These are phyloP conservation scores for Pueraria montana DNA, from an alignment of 306 rosid genomes.

Conservation along the genomic window DNA sequence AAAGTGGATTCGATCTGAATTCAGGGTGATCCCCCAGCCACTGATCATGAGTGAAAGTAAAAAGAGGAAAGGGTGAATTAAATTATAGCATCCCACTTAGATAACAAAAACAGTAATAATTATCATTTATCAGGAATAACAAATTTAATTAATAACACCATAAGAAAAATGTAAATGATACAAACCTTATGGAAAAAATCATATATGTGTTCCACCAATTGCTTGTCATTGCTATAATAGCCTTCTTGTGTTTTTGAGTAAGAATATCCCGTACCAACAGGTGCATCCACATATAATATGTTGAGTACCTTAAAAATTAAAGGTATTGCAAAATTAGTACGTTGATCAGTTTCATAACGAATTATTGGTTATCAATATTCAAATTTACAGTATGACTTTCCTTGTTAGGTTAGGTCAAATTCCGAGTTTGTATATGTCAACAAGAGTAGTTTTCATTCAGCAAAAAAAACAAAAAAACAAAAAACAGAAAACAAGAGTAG, in stretches of 20 bases:
- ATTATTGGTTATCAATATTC: not conserved
- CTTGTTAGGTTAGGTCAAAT: not conserved
- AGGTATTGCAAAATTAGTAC: too few species aligned
- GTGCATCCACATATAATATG: slow-evolving; percentile 37
- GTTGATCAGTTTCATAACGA: not conserved
- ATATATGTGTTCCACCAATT: not conserved
- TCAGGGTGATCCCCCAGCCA: slow-evolving; percentile 9
- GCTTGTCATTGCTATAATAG: slow-evolving; percentile 29
- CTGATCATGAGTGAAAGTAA: not conserved
- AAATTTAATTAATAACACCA: too few species aligned
- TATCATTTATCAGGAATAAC: not conserved
- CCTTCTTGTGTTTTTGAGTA: slow-evolving; percentile 40
- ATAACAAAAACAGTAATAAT: not conserved
- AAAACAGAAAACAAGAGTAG: too few species aligned
- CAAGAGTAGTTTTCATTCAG: too few species aligned
- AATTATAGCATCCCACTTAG: too few species aligned
- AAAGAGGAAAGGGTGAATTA: not conserved
- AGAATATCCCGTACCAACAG: slow-evolving; percentile 49
- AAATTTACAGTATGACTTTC: not conserved
- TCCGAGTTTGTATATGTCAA: too few species aligned
- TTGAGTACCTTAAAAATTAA: not conserved
- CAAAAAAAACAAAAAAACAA: too few species aligned
- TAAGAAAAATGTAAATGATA: not conserved
- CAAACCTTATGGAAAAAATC: slow-evolving; percentile 20
- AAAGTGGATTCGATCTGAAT: slow-evolving; percentile 9